Base-by-base conservation (phyloP, 306 rosid species). In the Acacia acuminata region DNA sequence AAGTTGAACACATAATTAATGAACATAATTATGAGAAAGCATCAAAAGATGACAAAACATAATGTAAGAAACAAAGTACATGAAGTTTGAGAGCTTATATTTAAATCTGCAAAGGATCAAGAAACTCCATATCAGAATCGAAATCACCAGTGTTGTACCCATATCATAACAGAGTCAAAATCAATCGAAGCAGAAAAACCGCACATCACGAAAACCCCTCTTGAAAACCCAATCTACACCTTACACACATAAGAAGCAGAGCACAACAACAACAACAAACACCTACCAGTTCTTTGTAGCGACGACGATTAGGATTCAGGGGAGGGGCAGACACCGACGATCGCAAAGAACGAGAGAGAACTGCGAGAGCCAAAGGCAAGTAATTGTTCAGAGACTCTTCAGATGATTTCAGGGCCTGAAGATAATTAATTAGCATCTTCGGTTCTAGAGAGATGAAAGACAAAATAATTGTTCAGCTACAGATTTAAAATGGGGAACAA, bases 351-450 rank as follows among this genome's bases (percentile, higher is more conserved):
- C 4, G 20, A 48, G 19, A 2, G 55, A 48, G 55, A 48, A 15
- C 13, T 10, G 47, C 10, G 3, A 43, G 11, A 43, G 47, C 13
- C 13, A 2, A 38, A 38, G 42, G 42, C 42, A 38, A 6, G 42
- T 5, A 38, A 75, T 79, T 16, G 71, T 56, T 92, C 82, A 93
- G 88, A 27, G 89, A 90, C 86, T 88, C 98, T 86, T 93, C 98
- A 3, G 98, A 95, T 72, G 89, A 88, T 88, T 95, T 92, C 88
- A 95, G 82, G 82, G 86, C 75, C 90, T 89, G 97, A 73, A 95
- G 98, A 85, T 88, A 88, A 86, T 82, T 84, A 80, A 90, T 86
- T 85, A 95, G 89, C 77, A 83, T 77, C 85, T 87, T 95, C 74
- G 98, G 98, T 86, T 90, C 98, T 93, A 79, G 75, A 85, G 22